These are phyloP conservation scores for Picea glauca DNA, from an alignment of 75 land plant species.

Conservation along the genomic window DNA sequence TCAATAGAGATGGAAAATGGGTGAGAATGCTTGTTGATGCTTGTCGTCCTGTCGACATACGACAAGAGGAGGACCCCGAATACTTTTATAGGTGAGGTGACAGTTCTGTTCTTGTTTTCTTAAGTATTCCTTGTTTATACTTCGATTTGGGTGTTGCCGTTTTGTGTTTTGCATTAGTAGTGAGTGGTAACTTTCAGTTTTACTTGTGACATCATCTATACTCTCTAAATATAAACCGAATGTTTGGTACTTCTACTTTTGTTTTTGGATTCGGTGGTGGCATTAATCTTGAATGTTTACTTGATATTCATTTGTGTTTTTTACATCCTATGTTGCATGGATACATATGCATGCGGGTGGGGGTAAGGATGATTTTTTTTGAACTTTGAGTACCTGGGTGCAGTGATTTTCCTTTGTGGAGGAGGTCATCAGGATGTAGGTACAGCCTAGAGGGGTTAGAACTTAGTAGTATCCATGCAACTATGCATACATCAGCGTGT, in stretches of 20 bases:
- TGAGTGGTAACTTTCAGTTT: not conserved
- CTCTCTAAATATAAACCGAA: not conserved
- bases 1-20: slow-evolving; percentile 39
- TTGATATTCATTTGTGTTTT: no score
- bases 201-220: not conserved
- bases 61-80: slow-evolving; percentile 87
- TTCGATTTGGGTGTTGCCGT: not conserved
- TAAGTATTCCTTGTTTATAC: not conserved
- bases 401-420: no score
- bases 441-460: no score
- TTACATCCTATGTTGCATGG: no score
- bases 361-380: no score
- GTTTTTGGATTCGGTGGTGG: not conserved
- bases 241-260: not conserved
- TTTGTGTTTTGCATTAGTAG: not conserved
- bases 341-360: no score
- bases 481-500: no score
- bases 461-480: no score
- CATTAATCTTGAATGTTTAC: not conserved
- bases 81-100: slow-evolving; percentile 76
- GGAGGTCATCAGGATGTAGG: no score
- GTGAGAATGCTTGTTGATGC: slow-evolving; percentile 87
- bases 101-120: not conserved
- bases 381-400: no score
- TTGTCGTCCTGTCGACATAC: slow-evolving; percentile 83